Evolutionary conservation across 2,329 filamentous ascomycete species (phyloP).

Genomic region (Fusarium zealandicum): DNA sequence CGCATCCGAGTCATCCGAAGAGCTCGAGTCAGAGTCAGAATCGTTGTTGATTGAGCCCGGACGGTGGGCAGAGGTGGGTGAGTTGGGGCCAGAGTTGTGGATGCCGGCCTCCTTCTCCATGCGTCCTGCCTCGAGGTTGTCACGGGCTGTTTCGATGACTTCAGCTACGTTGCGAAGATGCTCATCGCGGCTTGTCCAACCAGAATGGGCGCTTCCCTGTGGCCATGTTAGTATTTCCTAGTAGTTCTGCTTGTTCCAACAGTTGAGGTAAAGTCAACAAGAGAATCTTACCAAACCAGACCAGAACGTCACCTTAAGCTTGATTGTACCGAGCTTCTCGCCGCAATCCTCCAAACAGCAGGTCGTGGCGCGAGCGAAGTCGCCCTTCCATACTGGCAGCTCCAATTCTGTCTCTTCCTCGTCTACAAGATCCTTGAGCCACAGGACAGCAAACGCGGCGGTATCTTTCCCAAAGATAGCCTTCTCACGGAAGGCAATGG

Average conservation of each 20-base stretch:
- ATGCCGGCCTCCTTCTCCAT: constrained; percentile 47
- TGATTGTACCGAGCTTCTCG: constrained; percentile 55
- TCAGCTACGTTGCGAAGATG: constrained; percentile 52
- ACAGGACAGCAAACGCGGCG: constrained; percentile 68
- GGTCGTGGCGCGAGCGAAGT: constrained; percentile 55
- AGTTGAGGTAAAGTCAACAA: neutral
- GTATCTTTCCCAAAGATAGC: constrained; percentile 59
- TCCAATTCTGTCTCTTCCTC: constrained; percentile 67
- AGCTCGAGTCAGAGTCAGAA: constrained; percentile 37
- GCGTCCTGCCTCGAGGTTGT: constrained; percentile 44
- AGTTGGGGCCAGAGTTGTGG: constrained; percentile 42
- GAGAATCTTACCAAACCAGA: constrained; percentile 45
- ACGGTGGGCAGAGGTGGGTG: neutral
- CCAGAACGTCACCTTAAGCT: constrained; percentile 49
- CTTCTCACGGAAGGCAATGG: constrained; percentile 60
- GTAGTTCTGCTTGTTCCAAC: neutral
- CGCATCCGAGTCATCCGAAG: constrained; percentile 43
- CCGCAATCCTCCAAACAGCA: constrained; percentile 55
- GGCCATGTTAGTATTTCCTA: constrained; percentile 7
- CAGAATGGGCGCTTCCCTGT: constrained; percentile 47
- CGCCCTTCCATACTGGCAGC: constrained; percentile 71
- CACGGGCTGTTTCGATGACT: constrained; percentile 55
- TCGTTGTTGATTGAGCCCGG: constrained; percentile 33
- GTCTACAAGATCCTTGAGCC: constrained; percentile 74
- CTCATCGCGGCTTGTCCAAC: constrained; percentile 46